Evolutionary conservation across 768 basidiomycete genomes (phyloP).

Genomic region (Mycena polygramma): DNA sequence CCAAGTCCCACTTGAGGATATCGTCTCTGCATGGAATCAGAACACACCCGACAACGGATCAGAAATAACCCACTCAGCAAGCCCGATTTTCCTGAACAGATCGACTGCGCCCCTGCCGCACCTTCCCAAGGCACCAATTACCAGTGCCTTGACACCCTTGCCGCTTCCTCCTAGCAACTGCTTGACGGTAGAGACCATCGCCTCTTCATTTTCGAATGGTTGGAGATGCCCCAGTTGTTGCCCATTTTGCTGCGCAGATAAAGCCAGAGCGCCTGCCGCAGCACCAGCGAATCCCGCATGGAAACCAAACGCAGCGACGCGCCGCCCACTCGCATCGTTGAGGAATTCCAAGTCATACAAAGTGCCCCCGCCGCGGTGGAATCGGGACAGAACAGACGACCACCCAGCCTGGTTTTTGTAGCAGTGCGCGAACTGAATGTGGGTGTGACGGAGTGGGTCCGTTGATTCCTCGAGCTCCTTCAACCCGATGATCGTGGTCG

Average conservation of each 20-base stretch:
- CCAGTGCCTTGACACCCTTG: conserved; percentile 85
- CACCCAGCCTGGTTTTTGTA: conserved; percentile 97
- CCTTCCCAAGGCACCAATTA: conserved; percentile 95
- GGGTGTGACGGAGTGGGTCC: conserved; percentile 90
- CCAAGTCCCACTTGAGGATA: conserved; percentile 98
- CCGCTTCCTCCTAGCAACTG: conserved; percentile 73
- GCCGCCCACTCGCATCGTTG: conserved; percentile 83
- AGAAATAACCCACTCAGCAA: conserved; percentile 82
- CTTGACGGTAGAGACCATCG: conserved; percentile 85
- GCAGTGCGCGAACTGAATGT: conserved; percentile 98
- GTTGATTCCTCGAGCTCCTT: conserved; percentile 93
- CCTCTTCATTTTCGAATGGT: conserved; percentile 87
- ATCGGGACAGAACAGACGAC: conserved; percentile 87
- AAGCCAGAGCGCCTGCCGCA: conserved; percentile 88
- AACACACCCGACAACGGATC: conserved; percentile 10
- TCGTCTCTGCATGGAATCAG: conserved; percentile 71
- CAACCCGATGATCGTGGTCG: conserved; percentile 90
- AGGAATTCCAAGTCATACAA: conserved; percentile 98
- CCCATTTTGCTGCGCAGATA: conserved; percentile 75
- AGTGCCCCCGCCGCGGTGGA: conserved; percentile 84
- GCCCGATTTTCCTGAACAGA: conserved; percentile 94
- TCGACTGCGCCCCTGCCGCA: conserved; percentile 97
- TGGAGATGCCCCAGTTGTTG: conserved; percentile 74
- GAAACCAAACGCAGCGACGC: conserved; percentile 98
- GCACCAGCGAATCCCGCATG: conserved; percentile 99